Evolutionary conservation across 805 yeast species (phyloP), one percentile per base, ranked within the genome.

Genomic region (Candida qinlingensis): DNA sequence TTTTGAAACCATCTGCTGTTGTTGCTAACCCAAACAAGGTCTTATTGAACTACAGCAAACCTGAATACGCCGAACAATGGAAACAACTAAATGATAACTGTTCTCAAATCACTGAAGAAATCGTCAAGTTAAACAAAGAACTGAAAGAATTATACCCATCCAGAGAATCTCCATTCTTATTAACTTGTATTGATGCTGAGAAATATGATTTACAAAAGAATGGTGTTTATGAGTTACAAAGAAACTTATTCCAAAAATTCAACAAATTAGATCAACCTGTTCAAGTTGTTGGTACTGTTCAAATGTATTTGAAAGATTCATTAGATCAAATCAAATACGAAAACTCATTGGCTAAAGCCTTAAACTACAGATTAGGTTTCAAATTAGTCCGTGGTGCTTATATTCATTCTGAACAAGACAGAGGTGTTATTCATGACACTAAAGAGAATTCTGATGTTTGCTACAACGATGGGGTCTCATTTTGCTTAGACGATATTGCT

Each of bases 331-430:
- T 92, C 54, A 66, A 76, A 33, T 54, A 69, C 37, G 97, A 91
- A 64, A 77, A 79, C 54, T 67, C 73, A 55, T 71, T 81, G 48
- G 97, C 97, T 13, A 56, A 68, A 49, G 75, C 77, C 46, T 66
- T 69, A 19, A 65, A 68, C 47, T 91, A 91, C 67, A 78, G 85
- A 62, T 69, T 90, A 49, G 97, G 96, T 25, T 72, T 90, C 73
- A 91, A 91, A 68, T 76, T 91, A 47, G 98, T 91, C 13, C 81
- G 98, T 67, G 98, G 98, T 55, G 98, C 98, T 12, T 91, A 91
- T 71, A 80, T 91, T 52, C 97, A 91, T 64, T 80, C 96, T 6
- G 98, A 91, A 70, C 78, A 85, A 35, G 74, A 84, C 54, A 76
- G 97, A 61, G 56, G 67, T 5, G 83, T 87, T 19, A 88, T 91